These are phyloP conservation scores for Scheffersomyces lignosus DNA, from an alignment of 805 yeast species.

Conservation along the genomic window DNA sequence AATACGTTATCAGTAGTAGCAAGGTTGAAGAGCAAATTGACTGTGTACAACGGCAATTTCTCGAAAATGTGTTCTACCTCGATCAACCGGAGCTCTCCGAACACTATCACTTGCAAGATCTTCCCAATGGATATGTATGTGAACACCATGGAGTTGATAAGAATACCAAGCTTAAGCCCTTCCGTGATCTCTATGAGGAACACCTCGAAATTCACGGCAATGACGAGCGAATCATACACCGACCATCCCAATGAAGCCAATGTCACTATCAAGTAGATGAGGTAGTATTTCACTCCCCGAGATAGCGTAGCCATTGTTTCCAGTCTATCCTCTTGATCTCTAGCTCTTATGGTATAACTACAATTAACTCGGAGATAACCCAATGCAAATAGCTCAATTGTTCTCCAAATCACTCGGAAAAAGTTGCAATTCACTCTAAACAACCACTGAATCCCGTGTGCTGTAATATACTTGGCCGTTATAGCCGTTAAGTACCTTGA, in stretches of 20 bases:
- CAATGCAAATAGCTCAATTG: no score
- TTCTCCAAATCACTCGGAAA: no score
- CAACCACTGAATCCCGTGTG: no score
- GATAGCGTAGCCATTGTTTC: not conserved
- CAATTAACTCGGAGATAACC: no score
- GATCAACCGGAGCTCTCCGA: slow-evolving; percentile 72
- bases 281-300: slow-evolving; percentile 10
- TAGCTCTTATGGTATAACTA: no score
- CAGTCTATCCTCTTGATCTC: no score
- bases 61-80: slow-evolving; percentile 67
- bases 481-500: no score
- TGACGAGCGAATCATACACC: slow-evolving; percentile 17
- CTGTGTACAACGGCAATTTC: slow-evolving; percentile 30
- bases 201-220: slow-evolving; percentile 13
- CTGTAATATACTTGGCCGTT: no score
- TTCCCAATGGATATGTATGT: slow-evolving; percentile 29
- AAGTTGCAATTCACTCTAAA: no score
- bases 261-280: slow-evolving; percentile 20
- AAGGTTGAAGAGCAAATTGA: slow-evolving; percentile 61
- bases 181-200: slow-evolving; percentile 30
- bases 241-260: slow-evolving; percentile 20
- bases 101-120: slow-evolving; percentile 51
- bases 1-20: slow-evolving; percentile 62
- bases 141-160: slow-evolving; percentile 26
- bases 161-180: slow-evolving; percentile 27